Evolutionary conservation across 164 flowering plant species (phyloP), one percentile per base, ranked within the genome.

Genomic region (Stephania yunnanensis): DNA sequence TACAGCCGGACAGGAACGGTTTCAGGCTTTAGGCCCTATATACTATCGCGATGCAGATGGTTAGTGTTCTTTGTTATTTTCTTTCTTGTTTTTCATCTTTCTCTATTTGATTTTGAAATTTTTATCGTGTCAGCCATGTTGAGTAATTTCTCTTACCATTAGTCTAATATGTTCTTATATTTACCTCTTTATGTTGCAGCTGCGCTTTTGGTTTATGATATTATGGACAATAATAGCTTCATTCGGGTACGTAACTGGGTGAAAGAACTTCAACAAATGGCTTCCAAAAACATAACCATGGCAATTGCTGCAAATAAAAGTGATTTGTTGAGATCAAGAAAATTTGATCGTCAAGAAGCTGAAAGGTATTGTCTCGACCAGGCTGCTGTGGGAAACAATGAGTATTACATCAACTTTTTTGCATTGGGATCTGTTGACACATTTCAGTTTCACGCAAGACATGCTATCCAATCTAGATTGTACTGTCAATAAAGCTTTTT

Each of bases 1-100:
- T 73, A 81, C 83, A 65, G 83, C 83, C 10, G 83, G 83, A 76
- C 83, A 81, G 70, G 83, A 81, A 67, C 69, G 81, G 30, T 81
- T 81, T 69, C 83, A 81, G 78, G 83, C 83, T 73, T 46, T 81
- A 73, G 81, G 81, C 71, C 83, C 83, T 20, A 81, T 81, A 69
- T 81, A 81, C 77, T 81, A 81, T 74, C 83, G 83, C 30, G 83
- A 81, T 73, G 83, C 83, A 22, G 83, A 81, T 78, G 83, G 83
- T 81, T 20, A 45, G 81, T 72, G 31, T 78, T 64, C 70, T 9
- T 12, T 69, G 22, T 22, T 73, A 46, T 42, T 42, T 30, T 67
- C 3, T 30, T 7, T 66, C 42, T 20, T 15, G 5, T 61, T 72
- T 11, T 70, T 20, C 0, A 63, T 1, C 25, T 46, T 10, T 15